Evolutionary conservation across 768 basidiomycete species (phyloP).

Genomic region (Porpolomopsis calyptriformis): DNA sequence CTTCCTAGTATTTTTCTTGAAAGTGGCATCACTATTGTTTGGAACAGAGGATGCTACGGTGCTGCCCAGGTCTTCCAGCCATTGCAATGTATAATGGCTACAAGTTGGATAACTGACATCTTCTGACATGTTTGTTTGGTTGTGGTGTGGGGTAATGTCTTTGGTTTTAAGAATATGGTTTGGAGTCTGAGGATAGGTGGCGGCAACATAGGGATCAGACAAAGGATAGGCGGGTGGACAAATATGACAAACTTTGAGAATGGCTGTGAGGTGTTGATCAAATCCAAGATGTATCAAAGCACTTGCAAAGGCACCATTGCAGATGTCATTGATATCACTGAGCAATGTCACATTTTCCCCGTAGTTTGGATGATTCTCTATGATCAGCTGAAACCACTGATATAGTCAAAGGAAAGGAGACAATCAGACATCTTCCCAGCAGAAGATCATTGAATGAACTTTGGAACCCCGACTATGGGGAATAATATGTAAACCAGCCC

Average conservation of each 20-base stretch:
- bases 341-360: slow-evolving; percentile 8
- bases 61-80: neutral
- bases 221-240: slow-evolving; percentile 10
- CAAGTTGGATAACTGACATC: neutral
- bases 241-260: slow-evolving; percentile 15
- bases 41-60: slow-evolving; percentile 2
- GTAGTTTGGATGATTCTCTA: slow-evolving; percentile 14
- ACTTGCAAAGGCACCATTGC: slow-evolving; percentile 16
- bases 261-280: slow-evolving; percentile 9
- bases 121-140: neutral
- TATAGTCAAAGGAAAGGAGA: slow-evolving; percentile 1
- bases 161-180: slow-evolving; percentile 10
- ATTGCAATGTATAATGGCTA: neutral
- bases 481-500: slow-evolving; percentile 5
- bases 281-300: slow-evolving; percentile 8
- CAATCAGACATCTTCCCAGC: neutral
- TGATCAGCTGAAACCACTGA: slow-evolving; percentile 17
- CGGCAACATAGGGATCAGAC: slow-evolving; percentile 9
- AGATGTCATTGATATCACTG: slow-evolving; percentile 7
- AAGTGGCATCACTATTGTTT: slow-evolving; percentile 19
- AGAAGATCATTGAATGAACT: neutral
- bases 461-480: neutral
- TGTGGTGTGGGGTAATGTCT: slow-evolving; percentile 6
- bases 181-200: neutral
- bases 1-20: slow-evolving; percentile 10